Base-by-base conservation (phyloP, 2,329 filamentous ascomycete genomes). In the Akanthomyces lecanii region DNA sequence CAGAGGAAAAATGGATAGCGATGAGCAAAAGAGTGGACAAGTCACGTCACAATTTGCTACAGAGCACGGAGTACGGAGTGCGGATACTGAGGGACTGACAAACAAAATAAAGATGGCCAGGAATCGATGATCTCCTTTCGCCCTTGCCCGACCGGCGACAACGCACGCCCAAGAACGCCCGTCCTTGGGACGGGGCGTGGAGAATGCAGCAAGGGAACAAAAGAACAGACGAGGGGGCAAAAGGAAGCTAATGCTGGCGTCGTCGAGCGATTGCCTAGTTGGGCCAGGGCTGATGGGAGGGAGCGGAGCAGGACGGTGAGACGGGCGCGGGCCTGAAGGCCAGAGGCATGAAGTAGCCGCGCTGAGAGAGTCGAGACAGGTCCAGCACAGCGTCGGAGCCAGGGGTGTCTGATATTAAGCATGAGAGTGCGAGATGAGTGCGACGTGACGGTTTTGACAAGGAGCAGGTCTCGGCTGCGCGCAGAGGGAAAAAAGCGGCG, bases 191-290 rank as follows among this genome's bases (percentile, higher is more conserved):
- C 6, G 10, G 28, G 25, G 28, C 28, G 28, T 30, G 28, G 28
- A 30, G 28, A 30, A 30, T 30, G 28, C 28, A 30, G 6, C 33
- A 36, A 25, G 50, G 16, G 30, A n/a, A 36, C n/a, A 36, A 52
- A 52, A 21, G 23, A 25, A 18, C 23, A 52, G 28, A 52, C 50
- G 10, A 44, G 40, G 42, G 2, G 11, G 12, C 18, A 47, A 36
- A 23, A 38, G n/a, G 44, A 25, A 38, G 55, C 45, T 58, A 50
- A 58, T 58, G 55, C 55, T 36, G 55, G 44, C 21, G 42, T 58
- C 55, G 55, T 58, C 45, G 14, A 58, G 28, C 12, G 28, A 50
- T 28, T 58, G 33, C 55, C 55, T 50, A 48, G 23, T 40, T 50
- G n/a, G 44, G 45, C 8, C 42, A 58, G 48, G 44, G 44, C 42